Evolutionary conservation across 2,329 filamentous ascomycete genomes (phyloP), one percentile per base, ranked within the genome.

Genomic region (Fusarium citri): DNA sequence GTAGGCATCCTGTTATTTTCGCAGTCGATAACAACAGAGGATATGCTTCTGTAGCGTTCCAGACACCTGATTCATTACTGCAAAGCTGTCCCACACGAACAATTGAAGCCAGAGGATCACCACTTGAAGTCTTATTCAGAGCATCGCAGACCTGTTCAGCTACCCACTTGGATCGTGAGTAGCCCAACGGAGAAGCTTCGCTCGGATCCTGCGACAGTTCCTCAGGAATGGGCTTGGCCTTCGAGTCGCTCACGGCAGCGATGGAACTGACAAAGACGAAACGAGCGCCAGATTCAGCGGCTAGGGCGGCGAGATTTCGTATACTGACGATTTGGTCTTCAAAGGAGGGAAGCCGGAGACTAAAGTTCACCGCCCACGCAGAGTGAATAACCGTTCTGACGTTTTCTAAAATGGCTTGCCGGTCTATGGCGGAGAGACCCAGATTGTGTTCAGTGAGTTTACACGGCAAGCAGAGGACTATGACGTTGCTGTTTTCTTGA

Each of bases 361-460:
- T 87, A 74, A 88, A 88, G 73, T 88, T 88, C 23, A 88, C 86
- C 0, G 83, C 78, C 86, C 86, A 87, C 2, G 86, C 84, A 43
- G 80, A 79, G 76, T 88, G 85, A 25, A 88, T 83, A 11, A 86
- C 28, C 1, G 62, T 25, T 0, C 66, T 59, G 6, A 64, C 40
- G 4, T 48, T 63, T 0, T 47, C 9, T 1, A 49, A 1, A 6
- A 76, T 55, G 0, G 4, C n/a, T 3, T 55, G 20, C 1, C 23
- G 25, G 2, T 66, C n/a, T 1, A 61, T 43, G 0, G 47, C 20
- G 0, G 55, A 47, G 0, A 76, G 53, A 3, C 72, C 74, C 2
- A 76, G 49, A 14, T 61, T 34, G 0, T 10, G 2, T 1, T 40
- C 15, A 0, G 61, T 54, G 2, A 76, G 23, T 16, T 67, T 26